These are phyloP conservation scores for Rubia tinctorum DNA, from an alignment of 305 asterid genomes.

Conservation along the genomic window DNA sequence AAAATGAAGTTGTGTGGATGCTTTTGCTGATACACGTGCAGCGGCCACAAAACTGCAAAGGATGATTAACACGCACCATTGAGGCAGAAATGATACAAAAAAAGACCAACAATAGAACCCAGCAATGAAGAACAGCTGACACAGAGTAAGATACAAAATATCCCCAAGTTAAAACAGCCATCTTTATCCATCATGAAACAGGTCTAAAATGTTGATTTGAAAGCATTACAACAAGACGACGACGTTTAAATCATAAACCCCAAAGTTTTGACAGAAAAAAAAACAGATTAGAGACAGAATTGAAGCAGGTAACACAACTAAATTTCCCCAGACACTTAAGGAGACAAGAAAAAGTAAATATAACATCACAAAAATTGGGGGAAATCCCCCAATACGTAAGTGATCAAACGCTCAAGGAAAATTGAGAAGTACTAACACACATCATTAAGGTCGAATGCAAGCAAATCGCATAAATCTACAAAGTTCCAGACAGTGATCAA, in stretches of 20 bases:
- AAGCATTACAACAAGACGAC: too few relatives aligned
- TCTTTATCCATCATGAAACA: not conserved
- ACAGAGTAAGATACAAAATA: not conserved
- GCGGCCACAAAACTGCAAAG: conserved; percentile 80
- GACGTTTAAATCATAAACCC: too few relatives aligned
- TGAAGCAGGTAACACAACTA: too few relatives aligned
- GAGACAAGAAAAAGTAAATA: too few relatives aligned
- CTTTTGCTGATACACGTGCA: conserved; percentile 78
- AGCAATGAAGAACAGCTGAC: not conserved
- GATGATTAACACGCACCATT: too few relatives aligned
- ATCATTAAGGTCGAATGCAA: not conserved
- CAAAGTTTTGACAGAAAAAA: too few relatives aligned
- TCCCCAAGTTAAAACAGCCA: not conserved
- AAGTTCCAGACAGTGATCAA: not conserved
- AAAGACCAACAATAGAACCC: too few relatives aligned
- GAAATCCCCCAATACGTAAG: not conserved
- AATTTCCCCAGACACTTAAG: too few relatives aligned
- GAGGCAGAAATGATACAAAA: too few relatives aligned
- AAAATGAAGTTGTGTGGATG: conserved; percentile 85
- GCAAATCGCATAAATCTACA: not conserved
- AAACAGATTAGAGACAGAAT: too few relatives aligned
- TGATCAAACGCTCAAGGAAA: conserved; percentile 65
- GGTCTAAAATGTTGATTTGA: not conserved
- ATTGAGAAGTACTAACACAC: conserved; percentile 35
- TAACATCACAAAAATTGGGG: too few relatives aligned